Evolutionary conservation across 1,284 basidiomycete genomes (phyloP).

Genomic region (Pisolithus thermaeus): DNA sequence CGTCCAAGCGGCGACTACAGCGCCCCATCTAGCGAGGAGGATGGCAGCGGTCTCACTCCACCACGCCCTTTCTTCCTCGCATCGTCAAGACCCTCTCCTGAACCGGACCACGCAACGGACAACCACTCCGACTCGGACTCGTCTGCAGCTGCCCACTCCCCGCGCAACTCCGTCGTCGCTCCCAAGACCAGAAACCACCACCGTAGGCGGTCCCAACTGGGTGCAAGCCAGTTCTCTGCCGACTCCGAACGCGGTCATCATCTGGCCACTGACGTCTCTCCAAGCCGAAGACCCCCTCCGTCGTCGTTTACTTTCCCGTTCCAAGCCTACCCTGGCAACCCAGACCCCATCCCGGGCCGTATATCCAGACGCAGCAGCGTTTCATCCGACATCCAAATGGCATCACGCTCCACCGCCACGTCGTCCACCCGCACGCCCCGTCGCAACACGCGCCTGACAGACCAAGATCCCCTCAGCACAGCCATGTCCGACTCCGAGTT

Average conservation of each 20-base stretch:
- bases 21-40: constrained; percentile 25
- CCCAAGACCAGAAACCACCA: constrained; percentile 20
- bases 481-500: constrained; percentile 16
- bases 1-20: constrained; percentile 11
- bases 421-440: constrained; percentile 7
- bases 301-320: constrained; percentile 50
- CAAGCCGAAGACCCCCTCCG: constrained; percentile 26
- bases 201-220: constrained; percentile 25
- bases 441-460: constrained; percentile 10
- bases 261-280: constrained; percentile 3
- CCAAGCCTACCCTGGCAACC: constrained; percentile 57
- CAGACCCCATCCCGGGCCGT: constrained; percentile 46
- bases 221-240: constrained; percentile 8
- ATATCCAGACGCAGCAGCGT: constrained; percentile 27
- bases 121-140: constrained; percentile 23
- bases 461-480: constrained; percentile 17
- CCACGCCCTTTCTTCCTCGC: constrained; percentile 25
- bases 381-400: constrained; percentile 29
- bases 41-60: constrained; percentile 13
- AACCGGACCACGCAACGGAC: constrained; percentile 17
- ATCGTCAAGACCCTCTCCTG: constrained; percentile 2
- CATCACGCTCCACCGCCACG: constrained; percentile 12
- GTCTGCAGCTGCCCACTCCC: constrained; percentile 9
- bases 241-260: constrained; percentile 4
- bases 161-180: constrained; percentile 10